These are phyloP conservation scores for Aspergillus flavus DNA, from an alignment of 2,329 filamentous ascomycete genomes.

Conservation along the genomic window DNA sequence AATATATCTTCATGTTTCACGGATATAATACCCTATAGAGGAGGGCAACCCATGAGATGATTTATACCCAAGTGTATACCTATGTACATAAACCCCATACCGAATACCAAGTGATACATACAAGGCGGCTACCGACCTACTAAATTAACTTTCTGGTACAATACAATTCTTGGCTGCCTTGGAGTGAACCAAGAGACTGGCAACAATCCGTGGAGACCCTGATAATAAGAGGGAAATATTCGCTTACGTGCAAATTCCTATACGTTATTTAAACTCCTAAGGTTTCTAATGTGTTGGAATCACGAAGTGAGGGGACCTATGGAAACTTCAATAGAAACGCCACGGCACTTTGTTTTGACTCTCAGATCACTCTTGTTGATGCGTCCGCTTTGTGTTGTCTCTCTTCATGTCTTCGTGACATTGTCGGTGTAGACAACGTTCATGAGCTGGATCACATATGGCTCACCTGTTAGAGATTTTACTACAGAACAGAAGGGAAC, in stretches of 20 bases:
- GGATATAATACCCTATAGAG: not conserved
- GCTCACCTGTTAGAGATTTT: not conserved
- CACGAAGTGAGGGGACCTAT: slow-evolving; percentile 11
- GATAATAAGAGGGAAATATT: not conserved
- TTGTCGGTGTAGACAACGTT: slow-evolving; percentile 5
- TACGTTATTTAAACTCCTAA: not conserved
- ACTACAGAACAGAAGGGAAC: not conserved
- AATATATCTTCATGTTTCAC: not conserved
- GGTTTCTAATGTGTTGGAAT: slow-evolving; percentile 5
- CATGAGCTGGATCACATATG: not conserved
- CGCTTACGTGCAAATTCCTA: slow-evolving; percentile 4
- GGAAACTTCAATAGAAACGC: slow-evolving; percentile 18
- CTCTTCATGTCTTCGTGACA: not conserved
- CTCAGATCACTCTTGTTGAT: not conserved
- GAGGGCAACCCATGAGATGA: too few species aligned
- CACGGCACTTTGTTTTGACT: slow-evolving; percentile 4
- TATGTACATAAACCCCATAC: not conserved
- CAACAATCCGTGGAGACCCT: not conserved
- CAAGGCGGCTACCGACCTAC: not conserved
- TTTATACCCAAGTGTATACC: not conserved
- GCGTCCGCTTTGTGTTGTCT: not conserved
- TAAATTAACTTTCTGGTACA: not conserved
- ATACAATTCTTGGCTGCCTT: slow-evolving; percentile 4
- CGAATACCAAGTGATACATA: slow-evolving; percentile 1
- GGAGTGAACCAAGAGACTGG: not conserved